Conservation (phyloP, 192 early-diverging fungal genomes). For the Polychytrium aggregatum region DNA sequence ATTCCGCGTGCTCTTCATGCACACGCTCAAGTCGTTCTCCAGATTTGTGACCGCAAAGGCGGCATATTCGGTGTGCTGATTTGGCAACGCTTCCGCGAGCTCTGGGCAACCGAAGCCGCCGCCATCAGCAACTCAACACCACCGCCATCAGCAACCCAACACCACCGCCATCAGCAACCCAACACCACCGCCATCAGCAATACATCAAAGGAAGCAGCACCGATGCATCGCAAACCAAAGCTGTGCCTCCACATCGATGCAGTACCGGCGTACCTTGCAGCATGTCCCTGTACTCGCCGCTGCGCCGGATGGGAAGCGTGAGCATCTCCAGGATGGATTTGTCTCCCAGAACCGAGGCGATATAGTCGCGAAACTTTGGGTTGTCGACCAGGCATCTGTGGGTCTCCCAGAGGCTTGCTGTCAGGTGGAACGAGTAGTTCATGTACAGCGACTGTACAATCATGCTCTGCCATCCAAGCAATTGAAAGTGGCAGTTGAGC, state of each 20-base stretch:
- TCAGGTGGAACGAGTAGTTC: slow-evolving; percentile 7
- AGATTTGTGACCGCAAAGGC: slow-evolving; percentile 1
- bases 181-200: background rate
- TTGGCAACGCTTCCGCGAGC: slow-evolving; percentile 6
- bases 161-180: background rate
- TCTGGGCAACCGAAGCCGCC: background rate
- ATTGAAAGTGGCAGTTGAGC: background rate
- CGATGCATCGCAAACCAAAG: background rate
- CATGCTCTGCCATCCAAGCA: slow-evolving; percentile 1
- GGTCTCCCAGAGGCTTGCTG: slow-evolving; percentile 6
- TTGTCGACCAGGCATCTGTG: slow-evolving; percentile 7
- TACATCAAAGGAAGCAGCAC: background rate
- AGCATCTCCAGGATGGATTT: slow-evolving; percentile 11
- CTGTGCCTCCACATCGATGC: background rate
- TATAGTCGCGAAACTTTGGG: slow-evolving; percentile 14
- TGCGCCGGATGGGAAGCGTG: slow-evolving; percentile 2
- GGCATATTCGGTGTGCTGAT: background rate
- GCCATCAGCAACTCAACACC: background rate
- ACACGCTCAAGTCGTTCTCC: slow-evolving; percentile 4
- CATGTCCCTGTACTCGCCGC: slow-evolving; percentile 6
- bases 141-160: background rate
- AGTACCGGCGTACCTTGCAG: slow-evolving; percentile 1
- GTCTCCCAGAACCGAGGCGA: background rate
- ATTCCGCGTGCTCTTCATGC: slow-evolving; percentile 3
- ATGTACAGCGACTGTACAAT: slow-evolving; percentile 12